phyloP scores from a whole-genome alignment of 345 rosid species.

The Iberis pinnata region DNA sequence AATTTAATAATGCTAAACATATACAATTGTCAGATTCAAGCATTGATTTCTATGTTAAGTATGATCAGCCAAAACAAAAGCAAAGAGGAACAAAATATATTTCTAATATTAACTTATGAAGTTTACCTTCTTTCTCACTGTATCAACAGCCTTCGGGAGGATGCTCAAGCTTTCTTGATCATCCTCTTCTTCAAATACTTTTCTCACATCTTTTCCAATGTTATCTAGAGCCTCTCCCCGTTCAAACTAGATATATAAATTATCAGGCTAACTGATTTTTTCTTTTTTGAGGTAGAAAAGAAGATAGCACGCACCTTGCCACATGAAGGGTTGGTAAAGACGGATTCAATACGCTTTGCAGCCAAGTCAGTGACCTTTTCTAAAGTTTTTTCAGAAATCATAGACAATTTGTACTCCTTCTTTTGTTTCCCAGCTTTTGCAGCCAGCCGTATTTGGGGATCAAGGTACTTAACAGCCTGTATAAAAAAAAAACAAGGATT shows the following conservation, averaged over 20 bases:
- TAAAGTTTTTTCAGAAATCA: constrained; percentile 58
- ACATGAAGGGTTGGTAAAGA: constrained; percentile 74
- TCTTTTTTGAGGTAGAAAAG: constrained; percentile 15
- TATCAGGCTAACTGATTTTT: constrained; percentile 8
- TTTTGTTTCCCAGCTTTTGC: constrained; percentile 84
- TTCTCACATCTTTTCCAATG: constrained; percentile 64
- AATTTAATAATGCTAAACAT: background rate
- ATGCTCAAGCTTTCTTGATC: constrained; percentile 77
- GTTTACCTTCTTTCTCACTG: constrained; percentile 75
- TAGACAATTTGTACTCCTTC: constrained; percentile 83
- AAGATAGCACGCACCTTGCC: constrained; percentile 59
- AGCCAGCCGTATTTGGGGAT: constrained; percentile 84
- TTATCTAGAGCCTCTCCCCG: constrained; percentile 92
- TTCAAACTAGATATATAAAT: constrained; percentile 54
- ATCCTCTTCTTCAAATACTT: constrained; percentile 64
- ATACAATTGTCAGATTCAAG: background rate
- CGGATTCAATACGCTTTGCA: constrained; percentile 60
- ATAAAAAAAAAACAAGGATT: constrained; percentile 10
- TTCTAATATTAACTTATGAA: constrained; percentile 1
- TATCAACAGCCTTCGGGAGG: constrained; percentile 78
- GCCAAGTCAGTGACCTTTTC: constrained; percentile 65
- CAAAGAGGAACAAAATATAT: constrained; percentile 11
- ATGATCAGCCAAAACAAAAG: constrained; percentile 7
- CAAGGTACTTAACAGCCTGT: constrained; percentile 84
- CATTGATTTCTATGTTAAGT: constrained; percentile 2